phyloP scores from a whole-genome alignment of 371 early-diverging fungal genomes.

The Rhizomucor pusillus region DNA sequence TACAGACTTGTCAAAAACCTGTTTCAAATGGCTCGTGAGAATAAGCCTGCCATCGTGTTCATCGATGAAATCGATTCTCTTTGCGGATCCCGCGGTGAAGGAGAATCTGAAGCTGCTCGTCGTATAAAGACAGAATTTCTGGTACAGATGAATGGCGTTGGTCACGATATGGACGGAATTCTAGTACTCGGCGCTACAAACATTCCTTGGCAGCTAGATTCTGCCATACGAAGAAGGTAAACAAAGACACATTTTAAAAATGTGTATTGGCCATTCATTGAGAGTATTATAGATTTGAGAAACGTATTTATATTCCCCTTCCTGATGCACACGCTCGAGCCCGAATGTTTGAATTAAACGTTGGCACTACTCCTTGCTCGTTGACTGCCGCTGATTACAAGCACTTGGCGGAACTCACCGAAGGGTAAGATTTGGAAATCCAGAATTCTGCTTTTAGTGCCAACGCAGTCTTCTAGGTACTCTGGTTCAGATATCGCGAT shows the following conservation, averaged over 20 bases:
- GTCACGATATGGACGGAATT: conserved; percentile 90
- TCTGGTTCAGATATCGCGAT: conserved; percentile 95
- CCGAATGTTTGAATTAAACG: conserved; percentile 87
- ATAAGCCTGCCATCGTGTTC: conserved; percentile 94
- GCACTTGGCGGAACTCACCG: conserved; percentile 76
- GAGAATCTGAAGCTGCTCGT: conserved; percentile 92
- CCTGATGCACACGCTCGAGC: conserved; percentile 90
- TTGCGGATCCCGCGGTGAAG: conserved; percentile 92
- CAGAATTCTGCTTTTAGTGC: not conserved
- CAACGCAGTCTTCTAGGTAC: conserved; percentile 45
- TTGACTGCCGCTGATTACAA: conserved; percentile 71
- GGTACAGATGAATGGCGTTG: conserved; percentile 98
- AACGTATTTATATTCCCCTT: conserved; percentile 95
- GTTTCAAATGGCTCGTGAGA: conserved; percentile 93
- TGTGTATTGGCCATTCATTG: not conserved
- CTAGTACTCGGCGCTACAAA: conserved; percentile 96
- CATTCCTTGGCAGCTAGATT: conserved; percentile 95
- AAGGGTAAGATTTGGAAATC: conserved; percentile 57
- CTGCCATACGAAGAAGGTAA: conserved; percentile 89
- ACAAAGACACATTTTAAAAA: too few species aligned
- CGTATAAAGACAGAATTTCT: conserved; percentile 93
- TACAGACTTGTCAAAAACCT: conserved; percentile 81
- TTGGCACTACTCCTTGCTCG: conserved; percentile 85
- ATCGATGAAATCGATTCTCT: conserved; percentile 99
- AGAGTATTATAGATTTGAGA: conserved; percentile 77